Percentiles rank a stretch among this genome's conserved stretches.
These are phyloP conservation scores for Parafenestella ontariensis DNA, from an alignment of 2,329 filamentous ascomycete species.

Conservation along the genomic window DNA sequence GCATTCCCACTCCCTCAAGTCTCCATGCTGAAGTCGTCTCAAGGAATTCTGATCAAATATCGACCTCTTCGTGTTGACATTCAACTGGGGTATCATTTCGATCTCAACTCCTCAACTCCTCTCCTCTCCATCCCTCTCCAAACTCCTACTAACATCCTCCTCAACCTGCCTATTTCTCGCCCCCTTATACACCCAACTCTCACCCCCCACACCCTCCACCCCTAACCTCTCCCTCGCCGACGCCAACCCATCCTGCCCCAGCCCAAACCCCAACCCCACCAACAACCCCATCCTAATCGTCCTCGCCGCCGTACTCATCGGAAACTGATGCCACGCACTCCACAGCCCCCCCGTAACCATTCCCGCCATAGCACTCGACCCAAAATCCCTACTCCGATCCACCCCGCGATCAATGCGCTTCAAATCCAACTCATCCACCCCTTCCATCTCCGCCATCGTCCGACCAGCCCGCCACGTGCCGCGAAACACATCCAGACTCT, in stretches of 20 bases:
- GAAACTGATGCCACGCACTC: conserved; percentile 84
- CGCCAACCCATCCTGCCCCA: conserved; percentile 78
- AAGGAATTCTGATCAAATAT: background rate
- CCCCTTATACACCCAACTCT: conserved; percentile 53
- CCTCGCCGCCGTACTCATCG: conserved; percentile 64
- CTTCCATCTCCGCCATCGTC: conserved; percentile 45
- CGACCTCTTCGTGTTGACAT: background rate
- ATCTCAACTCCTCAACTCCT: background rate
- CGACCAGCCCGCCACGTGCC: conserved; percentile 55
- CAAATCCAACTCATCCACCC: conserved; percentile 45
- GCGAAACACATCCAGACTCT: conserved; percentile 76
- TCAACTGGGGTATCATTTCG: background rate
- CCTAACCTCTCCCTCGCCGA: conserved; percentile 74
- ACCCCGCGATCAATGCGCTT: conserved; percentile 33
- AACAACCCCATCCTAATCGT: conserved; percentile 82
- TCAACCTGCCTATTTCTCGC: conserved; percentile 45
- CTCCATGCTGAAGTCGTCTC: background rate
- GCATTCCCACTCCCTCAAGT: background rate
- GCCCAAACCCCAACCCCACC: conserved; percentile 80
- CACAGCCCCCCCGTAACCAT: conserved; percentile 85
- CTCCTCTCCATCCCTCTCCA: conserved; percentile 3
- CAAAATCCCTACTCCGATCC: conserved; percentile 66
- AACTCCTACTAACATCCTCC: conserved; percentile 9
- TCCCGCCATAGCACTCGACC: conserved; percentile 82
- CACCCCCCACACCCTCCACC: conserved; percentile 47